Percentiles rank a stretch among this genome's conserved stretches.
Conservation (phyloP, 2,329 filamentous ascomycete species). For the Rutstroemia sp. region DNA sequence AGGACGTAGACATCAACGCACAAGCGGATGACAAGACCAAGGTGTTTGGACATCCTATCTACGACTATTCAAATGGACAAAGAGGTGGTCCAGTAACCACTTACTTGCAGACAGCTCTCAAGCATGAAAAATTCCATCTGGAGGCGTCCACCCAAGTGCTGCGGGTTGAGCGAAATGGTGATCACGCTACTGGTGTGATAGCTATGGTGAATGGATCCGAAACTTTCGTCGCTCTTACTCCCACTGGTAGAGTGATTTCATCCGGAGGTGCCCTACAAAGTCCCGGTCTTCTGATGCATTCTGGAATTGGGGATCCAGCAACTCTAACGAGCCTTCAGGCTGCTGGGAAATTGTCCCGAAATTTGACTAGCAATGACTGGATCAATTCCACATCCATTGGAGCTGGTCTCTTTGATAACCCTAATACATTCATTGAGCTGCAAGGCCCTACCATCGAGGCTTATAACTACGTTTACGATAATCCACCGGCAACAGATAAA, state of each 20-base stretch:
- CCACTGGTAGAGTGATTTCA: constrained; percentile 35
- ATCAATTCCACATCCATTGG: constrained; percentile 43
- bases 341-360: constrained; percentile 30
- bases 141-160: constrained; percentile 37
- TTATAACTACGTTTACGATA: constrained; percentile 39
- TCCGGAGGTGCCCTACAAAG: constrained; percentile 43
- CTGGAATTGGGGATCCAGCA: constrained; percentile 38
- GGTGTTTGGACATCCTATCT: constrained; percentile 42
- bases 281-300: constrained; percentile 44
- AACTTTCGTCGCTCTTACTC: constrained; percentile 14
- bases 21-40: constrained; percentile 37
- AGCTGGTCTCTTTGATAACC: constrained; percentile 46
- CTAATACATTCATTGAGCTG: constrained; percentile 47
- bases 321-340: constrained; percentile 27
- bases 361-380: constrained; percentile 33
- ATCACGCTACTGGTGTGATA: constrained; percentile 36
- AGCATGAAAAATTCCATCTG: constrained; percentile 37
- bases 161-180: constrained; percentile 35
- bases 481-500: constrained; percentile 35
- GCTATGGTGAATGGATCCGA: constrained; percentile 29
- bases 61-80: constrained; percentile 41
- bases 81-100: constrained; percentile 42
- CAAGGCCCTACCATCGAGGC: constrained; percentile 36
- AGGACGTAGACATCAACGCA: constrained; percentile 40
- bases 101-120: constrained; percentile 41